Evolutionary conservation across 176 grass and related monocot species (phyloP), one percentile per base, ranked within the genome.

Genomic region (Hsuehochloa calcarea): DNA sequence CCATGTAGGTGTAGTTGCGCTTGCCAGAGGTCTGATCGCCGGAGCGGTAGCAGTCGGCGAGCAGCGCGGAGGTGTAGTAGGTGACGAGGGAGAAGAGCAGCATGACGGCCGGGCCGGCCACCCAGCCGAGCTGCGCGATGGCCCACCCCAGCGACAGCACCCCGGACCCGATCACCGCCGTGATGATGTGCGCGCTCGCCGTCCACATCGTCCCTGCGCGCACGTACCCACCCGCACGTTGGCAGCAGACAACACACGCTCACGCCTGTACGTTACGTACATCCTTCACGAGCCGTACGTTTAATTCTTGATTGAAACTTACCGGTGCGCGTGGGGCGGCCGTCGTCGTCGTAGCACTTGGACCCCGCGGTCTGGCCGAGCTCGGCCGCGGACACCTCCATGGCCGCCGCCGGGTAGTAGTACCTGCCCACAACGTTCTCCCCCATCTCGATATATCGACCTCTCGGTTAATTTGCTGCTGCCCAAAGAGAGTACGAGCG

Each of bases 1-100:
- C 97, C 97, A 99, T 99, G 86, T 96, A 99, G 27, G 93, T 99
- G 88, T 99, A 96, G 90, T 94, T 96, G 22, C 97, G 97, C 79
- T 90, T 92, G 67, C 97, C 93, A 60, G 92, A 88, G 86, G 46
- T 45, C 23, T 63, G 34, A 84, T 99, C 93, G 38, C 88, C 90
- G 52, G 92, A 88, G 82, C 97, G 97, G 79, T 99, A 99, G 86
- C 97, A 96, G 86, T 99, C 97, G 37, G 84, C 68, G 75, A 99
- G 86, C 62, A 99, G 86, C 1, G 93, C 54, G 1, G 97, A 96
- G 35, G 97, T 99, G 78, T 99, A 99, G 83, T 96, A 99, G 8
- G 90, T 99, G 61, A 99, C 92, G 5, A 94, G 71, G 74, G 93
- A 94, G 92, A 99, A 96, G 84, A 99, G 97, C 60, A 99, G 73